Base-by-base conservation (phyloP, 2,329 filamentous ascomycete genomes). In the Ophiostoma ulmi region DNA sequence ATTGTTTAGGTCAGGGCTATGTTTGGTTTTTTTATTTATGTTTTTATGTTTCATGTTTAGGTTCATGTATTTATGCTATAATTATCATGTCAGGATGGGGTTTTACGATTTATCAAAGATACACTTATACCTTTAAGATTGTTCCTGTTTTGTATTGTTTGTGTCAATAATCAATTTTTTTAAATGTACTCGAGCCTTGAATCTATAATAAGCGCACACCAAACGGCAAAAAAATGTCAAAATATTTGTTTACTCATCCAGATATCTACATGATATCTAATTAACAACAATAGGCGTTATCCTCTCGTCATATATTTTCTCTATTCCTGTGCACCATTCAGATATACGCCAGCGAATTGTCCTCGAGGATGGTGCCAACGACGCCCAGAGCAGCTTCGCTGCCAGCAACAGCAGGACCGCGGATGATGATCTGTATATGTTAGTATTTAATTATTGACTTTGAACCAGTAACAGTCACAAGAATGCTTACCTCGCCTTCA, bases 401-500 rank as follows among this genome's bases (percentile, higher is more conserved):
- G 61, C 89, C 90, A 69, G 88, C 87, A 17, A 97, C 92, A 64
- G 88, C 88, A 14, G 92, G 91, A 0, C 93, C 93, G 44, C 84
- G 84, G 3, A 90, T 90, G 52, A 89, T 81, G 75, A 97, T 88
- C 87, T 93, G 70, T 1, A 20, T 8, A 22, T 41, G 68, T 69
- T 67, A 68, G 58, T n/a, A n/a, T n/a, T n/a, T n/a, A n/a, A n/a
- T 14, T 13, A 11, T 64, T 75, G 64, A 76, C 17, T 1, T 7
- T 8, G 6, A 6, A 44, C 41, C 20, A 1, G 41, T 17, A 13
- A 4, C 63, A 22, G 35, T 31, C 2, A 4, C 31, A 31, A 31
- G 1, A 41, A 55, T 67, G 77, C 86, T 79, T 81, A 91, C 89
- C 81, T 90, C 85, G 77, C 91, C 91, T 73, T 85, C 80, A 61